Base-by-base conservation (phyloP, 352 stramenopile species). In the Phytophthora rubi region DNA sequence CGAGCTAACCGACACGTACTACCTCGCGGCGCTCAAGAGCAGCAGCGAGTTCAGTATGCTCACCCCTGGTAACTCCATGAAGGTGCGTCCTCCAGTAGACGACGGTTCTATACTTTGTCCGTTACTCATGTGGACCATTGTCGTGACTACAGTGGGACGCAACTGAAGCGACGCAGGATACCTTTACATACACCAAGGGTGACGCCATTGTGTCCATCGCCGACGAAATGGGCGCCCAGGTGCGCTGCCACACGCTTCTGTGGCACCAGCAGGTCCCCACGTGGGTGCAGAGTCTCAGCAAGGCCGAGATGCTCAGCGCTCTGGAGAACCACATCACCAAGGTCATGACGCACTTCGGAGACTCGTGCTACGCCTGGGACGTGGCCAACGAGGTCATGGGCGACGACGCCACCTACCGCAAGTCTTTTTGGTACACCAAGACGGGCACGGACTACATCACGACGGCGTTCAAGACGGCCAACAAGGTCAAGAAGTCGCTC, bases 391-490 rank as follows among this genome's bases (percentile, higher is more conserved):
- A 76, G 32, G 69, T 69, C 4, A 68, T 73, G 59, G 65, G 59
- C n/a, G 70, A 76, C 49, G 59, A 76, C 54, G 70, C 53, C 6
- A 74, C 33, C 3, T 74, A 74, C 49, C 70, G 70, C 45, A 59
- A 53, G 53, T 77, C 70, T 0, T 77, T 77, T 28, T 77, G 70
- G 70, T 77, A 77, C 59, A 70, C n/a, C 16, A 68, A 48, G n/a
- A 77, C 70, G 16, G 70, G 70, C 33, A 77, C 70, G 3, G 65
- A 77, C 21, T 77, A 66, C 60, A 75, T 77, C 60, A 60, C 61
- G 18, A 77, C 71, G 39, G 71, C 71, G 6, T 77, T 77, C 42
- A 77, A 71, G 61, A 71, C 66, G 16, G 71, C 71, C 51, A 77
- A 70, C 48, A 30, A 52, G 44, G 71, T 77, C 21, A 77, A 77